These are phyloP conservation scores for Cicer bijugum DNA, from an alignment of 306 rosid genomes.

Conservation along the genomic window DNA sequence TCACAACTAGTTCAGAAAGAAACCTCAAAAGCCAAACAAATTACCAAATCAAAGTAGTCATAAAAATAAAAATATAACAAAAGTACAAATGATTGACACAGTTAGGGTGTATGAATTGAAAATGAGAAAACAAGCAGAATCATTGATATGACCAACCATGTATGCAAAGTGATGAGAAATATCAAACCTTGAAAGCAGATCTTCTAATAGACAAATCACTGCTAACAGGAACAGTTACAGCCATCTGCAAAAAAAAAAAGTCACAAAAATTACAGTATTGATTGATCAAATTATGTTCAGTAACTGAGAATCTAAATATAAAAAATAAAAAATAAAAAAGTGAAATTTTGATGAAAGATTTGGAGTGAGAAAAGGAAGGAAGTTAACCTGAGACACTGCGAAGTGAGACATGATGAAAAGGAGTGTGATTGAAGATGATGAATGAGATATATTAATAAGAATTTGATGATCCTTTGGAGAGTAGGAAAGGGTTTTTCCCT, in stretches of 20 bases:
- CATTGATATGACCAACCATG: conserved; percentile 1
- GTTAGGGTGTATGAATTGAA: background rate
- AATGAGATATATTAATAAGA: background rate
- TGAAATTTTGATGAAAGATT: conserved; percentile 25
- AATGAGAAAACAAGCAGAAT: conserved; percentile 17
- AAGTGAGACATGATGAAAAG: conserved; percentile 46
- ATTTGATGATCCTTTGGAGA: conserved; percentile 46
- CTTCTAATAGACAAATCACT: conserved; percentile 54
- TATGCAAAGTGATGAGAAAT: conserved; percentile 11
- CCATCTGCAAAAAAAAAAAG: conserved; percentile 46
- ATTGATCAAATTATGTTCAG: conserved; percentile 16
- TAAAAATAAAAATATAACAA: background rate
- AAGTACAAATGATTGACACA: background rate
- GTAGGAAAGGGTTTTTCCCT: conserved; percentile 45
- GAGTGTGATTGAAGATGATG: conserved; percentile 17
- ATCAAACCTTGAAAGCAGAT: conserved; percentile 55
- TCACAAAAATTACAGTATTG: background rate
- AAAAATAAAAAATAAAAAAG: conserved; percentile 30
- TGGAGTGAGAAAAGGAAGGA: conserved; percentile 5
- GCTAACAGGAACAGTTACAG: conserved; percentile 52
- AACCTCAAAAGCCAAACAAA: conserved; percentile 17
- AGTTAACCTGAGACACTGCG: conserved; percentile 50
- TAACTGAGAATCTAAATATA: background rate
- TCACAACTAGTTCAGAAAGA: conserved; percentile 24
- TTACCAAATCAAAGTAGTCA: conserved; percentile 6